Base-by-base conservation (phyloP, 768 basidiomycete species). In the Russula virescens region DNA sequence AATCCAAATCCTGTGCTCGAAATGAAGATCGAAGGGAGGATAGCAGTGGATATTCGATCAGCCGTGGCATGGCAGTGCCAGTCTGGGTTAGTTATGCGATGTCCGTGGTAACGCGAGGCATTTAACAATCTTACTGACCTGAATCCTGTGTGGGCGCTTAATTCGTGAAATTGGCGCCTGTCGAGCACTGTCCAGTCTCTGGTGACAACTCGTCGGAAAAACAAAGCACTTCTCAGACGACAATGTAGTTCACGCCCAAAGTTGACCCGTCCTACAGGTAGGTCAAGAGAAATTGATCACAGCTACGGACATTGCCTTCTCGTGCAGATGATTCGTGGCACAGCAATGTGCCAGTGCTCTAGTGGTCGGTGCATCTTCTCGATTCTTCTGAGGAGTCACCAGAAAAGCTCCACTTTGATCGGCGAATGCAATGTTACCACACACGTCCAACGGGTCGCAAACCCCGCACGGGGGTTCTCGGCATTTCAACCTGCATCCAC, bases 381-480 rank as follows among this genome's bases (percentile, higher is more conserved):
- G n/a, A n/a, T n/a, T n/a, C n/a, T n/a, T n/a, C n/a, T n/a, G n/a
- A 55, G 70, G 68, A 21, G 70, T 55, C 57, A 81, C 68, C 3
- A 82, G 83, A 58, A 86, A 78, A 6, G 75, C 71, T 7, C 89
- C 89, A 55, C 74, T 73, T 16, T 91, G 77, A 53, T 82, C 75
- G 38, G 78, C 78, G 63, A 89, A 83, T 2, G 80, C 80, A 47
- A 80, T 79, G 40, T 76, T 73, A 31, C 78, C 81, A 23, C 79
- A 76, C 76, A 80, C 80, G 63, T 83, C 83, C 47, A 90, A 73
- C 48, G 79, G 78, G 3, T 75, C 69, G 25, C 75, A 77, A 45
- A 83, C 68, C 47, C 73, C 78, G 16, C 77, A 70, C 35, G 90
- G 72, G 14, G 80, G 68, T 9, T 60, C 56, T 31, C 73, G 68